Base-by-base conservation (phyloP, 2,329 filamentous ascomycete genomes). In the Alternaria burnsii region DNA sequence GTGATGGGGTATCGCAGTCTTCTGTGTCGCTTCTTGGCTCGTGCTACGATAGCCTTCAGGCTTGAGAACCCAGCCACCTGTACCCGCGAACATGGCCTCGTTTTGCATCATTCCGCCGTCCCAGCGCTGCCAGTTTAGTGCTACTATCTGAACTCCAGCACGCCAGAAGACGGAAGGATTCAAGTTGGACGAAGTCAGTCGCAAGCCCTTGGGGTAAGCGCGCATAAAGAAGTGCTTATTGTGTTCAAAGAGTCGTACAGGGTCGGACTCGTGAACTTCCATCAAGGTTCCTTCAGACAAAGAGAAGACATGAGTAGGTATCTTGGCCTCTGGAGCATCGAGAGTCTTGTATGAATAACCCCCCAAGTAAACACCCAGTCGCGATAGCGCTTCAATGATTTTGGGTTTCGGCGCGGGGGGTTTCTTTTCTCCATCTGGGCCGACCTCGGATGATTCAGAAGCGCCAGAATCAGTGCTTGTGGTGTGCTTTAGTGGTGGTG, bases 101-200 rank as follows among this genome's bases (percentile, higher is more conserved):
- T 97, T 97, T 14, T 97, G 85, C 94, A 97, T 97, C 89, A 96
- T 96, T 32, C 92, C 93, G 69, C 92, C 90, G 72, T 97, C 93
- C 78, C 91, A 89, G 62, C 89, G 90, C 78, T 98, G 94, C 92
- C 94, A 98, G 80, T 97, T 97, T 62, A 98, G 82, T 0, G 94
- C 94, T 1, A 96, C 93, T 69, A 97, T 90, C 78, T 97, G 94
- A 3, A 96, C 90, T 14, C 94, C 94, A 66, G 92, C 89, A 32
- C 92, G 86, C 94, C 94, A 97, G 78, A 94, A 95, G 4, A 90
- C 85, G 1, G 88, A 87, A 5, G 94, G 93, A 68, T 97, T 92
- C 12, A 96, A 83, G 74, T 97, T 98, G 1, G 92, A 95, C 0
- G 92, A 97, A 61, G 87, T 85, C 53, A 97, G 88, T 7, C 94